Evolutionary conservation across 129 eudicot species (phyloP).

Genomic region (Flaveria bidentis): DNA sequence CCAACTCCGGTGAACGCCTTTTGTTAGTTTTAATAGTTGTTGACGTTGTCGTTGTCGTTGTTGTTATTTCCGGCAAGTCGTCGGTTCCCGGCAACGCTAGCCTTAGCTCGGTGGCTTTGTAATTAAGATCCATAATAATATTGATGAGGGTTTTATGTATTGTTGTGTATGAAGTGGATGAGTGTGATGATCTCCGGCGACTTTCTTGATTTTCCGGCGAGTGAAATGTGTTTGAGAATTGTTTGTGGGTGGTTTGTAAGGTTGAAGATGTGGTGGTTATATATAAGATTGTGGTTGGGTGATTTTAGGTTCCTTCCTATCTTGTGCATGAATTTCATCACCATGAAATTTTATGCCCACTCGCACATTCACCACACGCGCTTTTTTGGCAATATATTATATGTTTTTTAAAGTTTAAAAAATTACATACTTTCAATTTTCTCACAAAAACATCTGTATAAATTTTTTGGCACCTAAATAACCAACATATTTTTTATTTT

Average conservation of each 20-base stretch:
- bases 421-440: no score
- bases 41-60: constrained; percentile 17
- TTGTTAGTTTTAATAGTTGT: constrained; percentile 42
- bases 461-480: no score
- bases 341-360: not conserved
- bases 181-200: constrained; percentile 21
- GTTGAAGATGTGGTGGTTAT: constrained; percentile 11
- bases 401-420: no score
- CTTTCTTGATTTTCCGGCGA: constrained; percentile 12
- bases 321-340: constrained; percentile 33
- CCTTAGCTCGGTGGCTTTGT: constrained; percentile 62
- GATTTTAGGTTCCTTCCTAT: constrained; percentile 23
- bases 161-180: not conserved
- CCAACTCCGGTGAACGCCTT: constrained; percentile 59
- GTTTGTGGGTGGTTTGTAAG: constrained; percentile 25
- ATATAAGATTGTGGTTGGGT: constrained; percentile 24
- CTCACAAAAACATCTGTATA: no score
- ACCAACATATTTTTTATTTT: no score
- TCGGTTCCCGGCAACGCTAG: constrained; percentile 68
- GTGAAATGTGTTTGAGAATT: not conserved
- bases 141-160: not conserved
- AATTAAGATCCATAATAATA: constrained; percentile 40
- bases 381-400: not conserved
- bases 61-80: constrained; percentile 35
- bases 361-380: constrained; percentile 21